Percentiles rank a stretch among this genome's conserved stretches.
These are phyloP conservation scores for Quercus alba DNA, from an alignment of 306 rosid genomes.

Conservation along the genomic window DNA sequence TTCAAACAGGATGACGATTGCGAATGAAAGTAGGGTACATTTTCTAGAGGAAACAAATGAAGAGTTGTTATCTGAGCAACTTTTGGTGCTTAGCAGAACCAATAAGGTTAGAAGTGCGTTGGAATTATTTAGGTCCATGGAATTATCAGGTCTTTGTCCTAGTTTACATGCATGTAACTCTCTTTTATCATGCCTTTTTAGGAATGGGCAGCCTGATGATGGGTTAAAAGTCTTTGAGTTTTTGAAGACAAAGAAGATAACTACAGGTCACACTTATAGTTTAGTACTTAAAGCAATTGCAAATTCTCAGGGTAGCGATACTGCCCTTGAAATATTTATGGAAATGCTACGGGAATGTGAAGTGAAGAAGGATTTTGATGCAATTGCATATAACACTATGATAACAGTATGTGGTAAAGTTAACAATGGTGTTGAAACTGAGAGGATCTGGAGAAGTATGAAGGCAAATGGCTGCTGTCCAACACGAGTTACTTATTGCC, in stretches of 20 bases:
- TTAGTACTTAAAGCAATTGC: slow-evolving; percentile 68
- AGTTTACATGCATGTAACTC: slow-evolving; percentile 79
- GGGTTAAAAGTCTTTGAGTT: slow-evolving; percentile 57
- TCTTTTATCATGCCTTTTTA: slow-evolving; percentile 64
- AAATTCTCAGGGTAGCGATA: slow-evolving; percentile 42
- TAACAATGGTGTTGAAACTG: slow-evolving; percentile 69
- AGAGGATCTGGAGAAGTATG: slow-evolving; percentile 72
- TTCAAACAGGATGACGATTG: slow-evolving; percentile 21
- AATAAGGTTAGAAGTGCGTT: slow-evolving; percentile 72
- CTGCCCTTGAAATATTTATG: slow-evolving; percentile 51
- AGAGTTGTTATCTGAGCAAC: slow-evolving; percentile 53
- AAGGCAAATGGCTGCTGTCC: slow-evolving; percentile 47
- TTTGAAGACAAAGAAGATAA: slow-evolving; percentile 43
- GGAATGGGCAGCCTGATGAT: slow-evolving; percentile 61
- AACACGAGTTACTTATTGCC: slow-evolving; percentile 56
- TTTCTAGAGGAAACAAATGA: slow-evolving; percentile 68
- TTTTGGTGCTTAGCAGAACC: slow-evolving; percentile 75
- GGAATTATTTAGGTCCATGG: slow-evolving; percentile 77
- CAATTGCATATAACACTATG: slow-evolving; percentile 73
- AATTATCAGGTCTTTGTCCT: slow-evolving; percentile 61
- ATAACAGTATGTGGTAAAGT: slow-evolving; percentile 65
- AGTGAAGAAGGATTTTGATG: slow-evolving; percentile 51
- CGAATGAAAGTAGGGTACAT: slow-evolving; percentile 32
- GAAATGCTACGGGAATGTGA: slow-evolving; percentile 45
- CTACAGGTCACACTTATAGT: slow-evolving; percentile 75